These are phyloP conservation scores for Tuber indicum DNA, from an alignment of 495 filamentous ascomycete species.

Conservation along the genomic window DNA sequence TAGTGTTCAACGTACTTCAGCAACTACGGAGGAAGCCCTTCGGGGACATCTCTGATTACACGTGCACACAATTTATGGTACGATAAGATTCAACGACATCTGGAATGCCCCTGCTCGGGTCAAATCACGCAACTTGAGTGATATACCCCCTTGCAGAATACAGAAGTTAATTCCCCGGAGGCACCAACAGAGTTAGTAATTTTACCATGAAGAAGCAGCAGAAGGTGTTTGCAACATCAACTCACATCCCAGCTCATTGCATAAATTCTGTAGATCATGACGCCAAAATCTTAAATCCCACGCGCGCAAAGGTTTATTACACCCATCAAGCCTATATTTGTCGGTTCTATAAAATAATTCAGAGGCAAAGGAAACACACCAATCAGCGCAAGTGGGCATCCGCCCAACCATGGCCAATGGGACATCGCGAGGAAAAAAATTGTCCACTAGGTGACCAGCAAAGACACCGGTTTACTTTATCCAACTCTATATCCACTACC, in stretches of 20 bases:
- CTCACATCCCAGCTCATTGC: conserved; percentile 55
- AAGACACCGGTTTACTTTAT: conserved; percentile 70
- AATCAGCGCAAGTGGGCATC: conserved; percentile 76
- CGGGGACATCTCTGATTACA: conserved; percentile 47
- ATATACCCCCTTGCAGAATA: conserved; percentile 73
- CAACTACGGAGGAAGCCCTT: conserved; percentile 59
- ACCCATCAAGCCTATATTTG: conserved; percentile 62
- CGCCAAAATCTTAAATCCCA: conserved; percentile 74
- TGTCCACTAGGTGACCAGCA: conserved; percentile 72
- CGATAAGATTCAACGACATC: conserved; percentile 69
- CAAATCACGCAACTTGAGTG: conserved; percentile 76
- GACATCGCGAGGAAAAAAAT: conserved; percentile 67
- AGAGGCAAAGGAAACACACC: conserved; percentile 45
- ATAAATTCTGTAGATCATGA: conserved; percentile 63
- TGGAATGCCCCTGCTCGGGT: conserved; percentile 77
- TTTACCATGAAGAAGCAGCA: background rate
- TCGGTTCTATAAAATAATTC: background rate
- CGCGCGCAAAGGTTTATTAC: conserved; percentile 70
- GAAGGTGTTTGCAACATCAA: background rate
- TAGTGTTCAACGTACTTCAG: conserved; percentile 48
- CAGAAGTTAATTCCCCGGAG: conserved; percentile 54
- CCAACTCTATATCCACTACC: conserved; percentile 68
- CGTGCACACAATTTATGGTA: conserved; percentile 66
- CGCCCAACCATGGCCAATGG: conserved; percentile 62
- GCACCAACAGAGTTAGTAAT: conserved; percentile 12